These are phyloP conservation scores for Ogataea polymorpha DNA, from an alignment of 805 yeast species.

Conservation along the genomic window DNA sequence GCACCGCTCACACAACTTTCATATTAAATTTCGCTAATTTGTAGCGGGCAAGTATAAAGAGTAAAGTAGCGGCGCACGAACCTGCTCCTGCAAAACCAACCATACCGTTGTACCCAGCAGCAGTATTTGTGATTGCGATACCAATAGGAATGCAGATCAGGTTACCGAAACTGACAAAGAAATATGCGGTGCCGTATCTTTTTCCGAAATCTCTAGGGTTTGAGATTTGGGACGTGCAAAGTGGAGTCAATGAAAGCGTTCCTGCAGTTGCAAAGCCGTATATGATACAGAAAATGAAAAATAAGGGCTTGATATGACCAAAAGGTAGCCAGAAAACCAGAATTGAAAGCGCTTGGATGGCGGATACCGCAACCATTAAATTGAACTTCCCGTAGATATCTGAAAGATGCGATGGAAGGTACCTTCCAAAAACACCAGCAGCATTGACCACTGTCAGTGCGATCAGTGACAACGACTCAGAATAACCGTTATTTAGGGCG, in stretches of 20 bases:
- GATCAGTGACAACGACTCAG: constrained; percentile 38
- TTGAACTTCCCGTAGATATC: constrained; percentile 47
- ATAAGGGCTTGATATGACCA: constrained; percentile 40
- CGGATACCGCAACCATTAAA: constrained; percentile 36
- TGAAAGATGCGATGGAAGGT: constrained; percentile 43
- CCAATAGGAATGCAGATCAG: constrained; percentile 49
- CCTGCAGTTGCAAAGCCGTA: constrained; percentile 63
- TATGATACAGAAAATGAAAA: constrained; percentile 50
- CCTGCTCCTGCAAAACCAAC: constrained; percentile 33
- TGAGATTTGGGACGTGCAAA: constrained; percentile 66
- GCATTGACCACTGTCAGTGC: constrained; percentile 46
- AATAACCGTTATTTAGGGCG: constrained; percentile 47
- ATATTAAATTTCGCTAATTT: constrained; percentile 24
- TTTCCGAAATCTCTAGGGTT: constrained; percentile 64
- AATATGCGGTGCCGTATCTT: constrained; percentile 67
- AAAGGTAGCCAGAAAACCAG: constrained; percentile 63
- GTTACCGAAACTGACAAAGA: constrained; percentile 41
- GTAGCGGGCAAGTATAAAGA: constrained; percentile 21
- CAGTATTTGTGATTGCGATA: constrained; percentile 29
- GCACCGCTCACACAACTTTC: constrained; percentile 4
- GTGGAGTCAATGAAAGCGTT: constrained; percentile 62
- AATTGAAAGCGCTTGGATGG: constrained; percentile 41
- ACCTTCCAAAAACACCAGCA: constrained; percentile 43
- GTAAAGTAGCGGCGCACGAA: constrained; percentile 16
- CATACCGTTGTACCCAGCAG: constrained; percentile 30